Evolutionary conservation across 2,329 filamentous ascomycete species (phyloP), one percentile per base, ranked within the genome.

Genomic region (Sclerotinia sclerotiorum): DNA sequence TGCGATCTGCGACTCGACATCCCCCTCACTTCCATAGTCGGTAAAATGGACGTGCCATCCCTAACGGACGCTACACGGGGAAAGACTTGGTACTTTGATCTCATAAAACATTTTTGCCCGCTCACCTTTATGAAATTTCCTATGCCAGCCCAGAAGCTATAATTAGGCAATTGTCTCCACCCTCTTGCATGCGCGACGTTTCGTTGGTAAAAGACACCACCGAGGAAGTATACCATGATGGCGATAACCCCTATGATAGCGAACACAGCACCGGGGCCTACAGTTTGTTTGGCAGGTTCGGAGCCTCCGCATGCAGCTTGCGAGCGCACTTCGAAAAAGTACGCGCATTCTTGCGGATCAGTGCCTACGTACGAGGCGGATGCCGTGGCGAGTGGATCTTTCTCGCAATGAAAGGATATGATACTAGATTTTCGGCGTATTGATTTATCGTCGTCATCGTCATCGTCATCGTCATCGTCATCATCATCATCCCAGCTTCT

Each of bases 161-260:
- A 97, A 81, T 99, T 98, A 65, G 95, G 95, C 74, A 97, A 82
- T 79, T 99, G 95, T 74, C 92, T 88, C 95, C 94, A 98, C 60
- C 95, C 95, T 71, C 95, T 86, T 74, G 97, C 93, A 78, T 99
- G 92, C 80, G 94, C 90, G 69, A 99, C 94, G 44, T 93, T 96
- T 69, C 95, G 88, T 80, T 97, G 94, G 82, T 98, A 99, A 71
- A 97, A 93, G 74, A 97, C 91, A 76, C 95, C 95, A 73, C 95
- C 95, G 49, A 96, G 85, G 67, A 97, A 83, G 80, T 99, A 99
- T 29, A 95, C 95, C 13, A 94, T 81, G 49, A 97, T 84, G 13
- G 94, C 91, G 69, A 88, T 85, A 69, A 84, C 82, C 73, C 87
- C 86, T 78, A 99, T 98, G 72, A 98, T 90, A 70, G 91, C 91